phyloP scores from a whole-genome alignment of 2,329 filamentous ascomycete genomes.

The Cladosporium sp. region DNA sequence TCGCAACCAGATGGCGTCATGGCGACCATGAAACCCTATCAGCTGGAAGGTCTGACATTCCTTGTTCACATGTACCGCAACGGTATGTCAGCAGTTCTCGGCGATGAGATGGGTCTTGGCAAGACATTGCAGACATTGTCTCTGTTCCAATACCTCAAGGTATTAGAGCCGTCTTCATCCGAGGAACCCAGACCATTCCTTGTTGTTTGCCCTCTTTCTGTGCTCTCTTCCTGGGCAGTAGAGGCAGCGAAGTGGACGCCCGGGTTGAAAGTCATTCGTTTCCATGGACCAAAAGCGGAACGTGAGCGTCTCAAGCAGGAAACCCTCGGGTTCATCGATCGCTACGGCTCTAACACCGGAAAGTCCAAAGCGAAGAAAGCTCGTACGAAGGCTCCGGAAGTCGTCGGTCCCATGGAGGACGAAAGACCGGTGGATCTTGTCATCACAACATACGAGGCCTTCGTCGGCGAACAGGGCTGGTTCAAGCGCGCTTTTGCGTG shows the following conservation, averaged over 20 bases:
- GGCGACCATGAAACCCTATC: constrained; percentile 50
- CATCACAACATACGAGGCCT: constrained; percentile 49
- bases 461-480: constrained; percentile 43
- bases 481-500: constrained; percentile 49
- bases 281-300: constrained; percentile 44
- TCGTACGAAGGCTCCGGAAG: constrained; percentile 19
- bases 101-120: constrained; percentile 49
- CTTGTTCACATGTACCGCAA: constrained; percentile 44
- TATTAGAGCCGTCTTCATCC: constrained; percentile 33
- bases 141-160: constrained; percentile 45
- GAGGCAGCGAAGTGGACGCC: constrained; percentile 47
- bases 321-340: constrained; percentile 40
- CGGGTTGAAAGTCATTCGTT: constrained; percentile 39
- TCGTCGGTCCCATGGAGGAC: constrained; percentile 22
- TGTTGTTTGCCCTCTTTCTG: constrained; percentile 49
- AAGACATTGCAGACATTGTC: constrained; percentile 49
- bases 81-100: constrained; percentile 42
- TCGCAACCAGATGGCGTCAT: constrained; percentile 42
- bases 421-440: constrained; percentile 38
- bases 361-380: constrained; percentile 13
- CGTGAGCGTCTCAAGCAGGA: constrained; percentile 41
- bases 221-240: constrained; percentile 46
- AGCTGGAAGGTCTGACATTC: constrained; percentile 47
- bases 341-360: constrained; percentile 40
- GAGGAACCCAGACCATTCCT: constrained; percentile 37